Conservation (phyloP, 1,284 basidiomycete species). For the Volvariella volvacea region DNA sequence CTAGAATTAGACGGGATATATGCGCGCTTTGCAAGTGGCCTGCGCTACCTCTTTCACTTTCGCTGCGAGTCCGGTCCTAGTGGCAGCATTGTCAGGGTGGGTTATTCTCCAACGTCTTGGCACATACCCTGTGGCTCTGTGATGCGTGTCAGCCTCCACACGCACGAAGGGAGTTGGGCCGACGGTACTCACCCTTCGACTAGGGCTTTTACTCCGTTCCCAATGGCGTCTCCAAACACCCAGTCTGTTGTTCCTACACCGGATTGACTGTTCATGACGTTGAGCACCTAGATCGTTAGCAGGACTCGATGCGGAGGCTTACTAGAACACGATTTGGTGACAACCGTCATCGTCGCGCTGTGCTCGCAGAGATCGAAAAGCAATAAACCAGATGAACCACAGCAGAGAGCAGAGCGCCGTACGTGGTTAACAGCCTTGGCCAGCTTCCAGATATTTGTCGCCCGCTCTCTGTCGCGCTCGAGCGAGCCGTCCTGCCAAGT, state of each 20-base stretch:
- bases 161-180: neutral
- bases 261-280: conserved; percentile 3
- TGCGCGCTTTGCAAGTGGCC: neutral
- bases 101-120: neutral
- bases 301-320: neutral
- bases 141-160: neutral
- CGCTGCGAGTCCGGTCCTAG: neutral
- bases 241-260: conserved; percentile 1
- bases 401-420: neutral
- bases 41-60: conserved; percentile 1
- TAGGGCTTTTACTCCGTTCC: neutral
- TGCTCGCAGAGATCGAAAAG: neutral
- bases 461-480: neutral
- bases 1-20: neutral
- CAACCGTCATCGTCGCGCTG: neutral
- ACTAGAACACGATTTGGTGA: conserved; percentile 4
- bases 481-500: conserved; percentile 2
- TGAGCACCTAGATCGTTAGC: neutral
- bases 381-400: neutral
- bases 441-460: conserved; percentile 5
- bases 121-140: neutral
- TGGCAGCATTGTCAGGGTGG: neutral
- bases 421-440: conserved; percentile 1
- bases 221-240: neutral
- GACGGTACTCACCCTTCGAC: neutral